phyloP scores from a whole-genome alignment of 2,329 filamentous ascomycete species.

The Cladosporium velox region DNA sequence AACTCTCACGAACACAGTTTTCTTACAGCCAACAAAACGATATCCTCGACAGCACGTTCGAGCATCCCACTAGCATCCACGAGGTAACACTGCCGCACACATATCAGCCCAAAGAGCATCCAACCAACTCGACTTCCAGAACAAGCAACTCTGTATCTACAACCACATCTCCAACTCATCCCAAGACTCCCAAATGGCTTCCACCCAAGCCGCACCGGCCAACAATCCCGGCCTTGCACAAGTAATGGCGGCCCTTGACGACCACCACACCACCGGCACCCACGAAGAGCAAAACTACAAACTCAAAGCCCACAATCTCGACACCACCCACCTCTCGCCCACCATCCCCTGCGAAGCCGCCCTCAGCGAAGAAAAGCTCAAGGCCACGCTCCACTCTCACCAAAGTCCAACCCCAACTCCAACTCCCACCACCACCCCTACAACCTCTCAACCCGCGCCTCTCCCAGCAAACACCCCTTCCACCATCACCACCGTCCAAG shows the following conservation, averaged over 20 bases:
- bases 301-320: no score
- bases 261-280: no score
- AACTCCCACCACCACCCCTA: background rate
- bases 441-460: background rate
- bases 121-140: background rate
- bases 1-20: no score
- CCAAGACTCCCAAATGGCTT: background rate
- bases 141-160: background rate
- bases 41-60: no score
- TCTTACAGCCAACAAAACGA: background rate
- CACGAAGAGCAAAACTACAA: no score
- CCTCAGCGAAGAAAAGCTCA: background rate
- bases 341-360: no score
- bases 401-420: background rate
- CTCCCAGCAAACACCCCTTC: no score
- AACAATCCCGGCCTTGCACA: no score
- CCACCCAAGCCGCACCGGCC: background rate
- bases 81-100: background rate
- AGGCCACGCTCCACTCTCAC: background rate
- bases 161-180: background rate
- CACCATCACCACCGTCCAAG: no score
- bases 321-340: background rate
- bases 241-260: no score
- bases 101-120: background rate
- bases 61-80: background rate